Evolutionary conservation across 768 basidiomycete species (phyloP).

Genomic region (Tephrocybe sp.): DNA sequence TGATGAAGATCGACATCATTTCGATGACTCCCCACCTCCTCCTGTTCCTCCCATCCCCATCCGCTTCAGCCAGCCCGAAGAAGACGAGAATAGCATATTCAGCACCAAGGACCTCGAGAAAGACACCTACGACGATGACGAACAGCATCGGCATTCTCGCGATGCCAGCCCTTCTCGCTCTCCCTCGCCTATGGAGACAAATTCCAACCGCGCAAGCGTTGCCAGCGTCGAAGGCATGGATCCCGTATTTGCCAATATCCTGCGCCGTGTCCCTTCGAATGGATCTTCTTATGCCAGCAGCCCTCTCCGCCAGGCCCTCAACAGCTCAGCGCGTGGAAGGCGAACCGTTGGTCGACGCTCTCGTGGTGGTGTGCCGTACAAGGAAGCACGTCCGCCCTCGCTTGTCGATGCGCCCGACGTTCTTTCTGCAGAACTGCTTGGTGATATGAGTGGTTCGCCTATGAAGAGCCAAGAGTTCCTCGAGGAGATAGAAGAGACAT

Average conservation of each 20-base stretch:
- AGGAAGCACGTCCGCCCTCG: constrained; percentile 68
- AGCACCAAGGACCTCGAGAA: constrained; percentile 24
- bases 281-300: constrained; percentile 49
- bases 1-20: constrained; percentile 33
- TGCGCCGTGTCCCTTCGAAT: constrained; percentile 56
- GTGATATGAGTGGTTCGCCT: constrained; percentile 39
- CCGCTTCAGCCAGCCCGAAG: constrained; percentile 31
- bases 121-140: constrained; percentile 24
- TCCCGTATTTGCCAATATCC: constrained; percentile 78
- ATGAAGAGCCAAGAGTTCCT: constrained; percentile 37
- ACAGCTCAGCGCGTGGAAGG: constrained; percentile 45
- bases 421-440: constrained; percentile 63
- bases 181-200: constrained; percentile 36
- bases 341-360: constrained; percentile 51
- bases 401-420: constrained; percentile 73
- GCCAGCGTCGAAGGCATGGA: constrained; percentile 88
- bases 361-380: constrained; percentile 69
- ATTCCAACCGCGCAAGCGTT: constrained; percentile 67
- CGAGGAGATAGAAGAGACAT: constrained; percentile 37
- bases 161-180: constrained; percentile 26
- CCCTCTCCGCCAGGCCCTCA: constrained; percentile 61
- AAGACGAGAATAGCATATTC: constrained; percentile 40
- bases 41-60: constrained; percentile 43
- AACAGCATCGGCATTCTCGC: constrained; percentile 18
- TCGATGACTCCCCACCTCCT: constrained; percentile 34